A percentile compares a stretch with the other conserved stretches of the same genome.
Conservation (phyloP, 176 grass and related monocot species). For the Saccharum spontaneum region DNA sequence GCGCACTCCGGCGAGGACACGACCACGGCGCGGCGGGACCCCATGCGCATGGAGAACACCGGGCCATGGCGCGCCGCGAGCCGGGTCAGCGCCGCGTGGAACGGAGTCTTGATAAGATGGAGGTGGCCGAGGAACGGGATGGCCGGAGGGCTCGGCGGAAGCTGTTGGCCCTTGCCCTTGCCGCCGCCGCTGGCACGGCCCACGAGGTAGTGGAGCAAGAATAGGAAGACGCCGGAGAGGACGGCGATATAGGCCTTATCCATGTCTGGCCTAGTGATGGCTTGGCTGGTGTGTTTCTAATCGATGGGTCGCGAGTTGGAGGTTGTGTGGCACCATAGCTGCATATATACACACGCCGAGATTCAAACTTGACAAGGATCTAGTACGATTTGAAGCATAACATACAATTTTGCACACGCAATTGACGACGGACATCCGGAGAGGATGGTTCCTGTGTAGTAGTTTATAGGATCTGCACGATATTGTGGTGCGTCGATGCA, state of each 20-base stretch:
- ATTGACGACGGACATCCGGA: not conserved
- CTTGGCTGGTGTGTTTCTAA: not conserved
- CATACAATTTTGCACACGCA: not conserved
- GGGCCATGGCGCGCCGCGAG: constrained; percentile 29
- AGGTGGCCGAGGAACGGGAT: constrained; percentile 67
- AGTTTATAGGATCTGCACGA: not conserved
- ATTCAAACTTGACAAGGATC: not conserved
- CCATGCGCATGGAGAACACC: not conserved
- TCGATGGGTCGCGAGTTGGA: not conserved
- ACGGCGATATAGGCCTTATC: constrained; percentile 18
- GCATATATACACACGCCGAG: not conserved
- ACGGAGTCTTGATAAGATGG: constrained; percentile 55
- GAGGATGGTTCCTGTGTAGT: not conserved
- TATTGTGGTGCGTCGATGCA: not conserved
- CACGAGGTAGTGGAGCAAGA: constrained; percentile 38
- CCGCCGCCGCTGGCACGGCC: not conserved
- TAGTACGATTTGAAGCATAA: not conserved
- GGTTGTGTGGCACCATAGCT: not conserved
- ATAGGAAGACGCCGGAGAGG: constrained; percentile 23
- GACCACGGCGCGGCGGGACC: not conserved
- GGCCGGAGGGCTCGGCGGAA: constrained; percentile 52
- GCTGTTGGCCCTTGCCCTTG: not conserved
- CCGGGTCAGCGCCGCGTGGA: constrained; percentile 41
- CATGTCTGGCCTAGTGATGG: not conserved
- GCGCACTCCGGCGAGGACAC: not conserved